These are phyloP conservation scores for Picea glauca DNA, from an alignment of 75 land plant species.

Conservation along the genomic window DNA sequence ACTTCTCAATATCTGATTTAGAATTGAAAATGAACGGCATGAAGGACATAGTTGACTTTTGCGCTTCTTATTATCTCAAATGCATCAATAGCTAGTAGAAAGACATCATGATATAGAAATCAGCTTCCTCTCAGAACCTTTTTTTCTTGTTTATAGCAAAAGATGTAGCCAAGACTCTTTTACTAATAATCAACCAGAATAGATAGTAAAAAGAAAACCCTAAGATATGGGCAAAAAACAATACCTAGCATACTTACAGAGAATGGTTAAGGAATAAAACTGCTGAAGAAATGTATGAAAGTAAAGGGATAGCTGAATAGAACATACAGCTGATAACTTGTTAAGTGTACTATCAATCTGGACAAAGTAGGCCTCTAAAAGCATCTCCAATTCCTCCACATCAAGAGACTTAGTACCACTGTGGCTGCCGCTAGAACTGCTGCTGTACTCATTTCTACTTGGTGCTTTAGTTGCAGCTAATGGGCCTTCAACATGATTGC, in stretches of 20 bases:
- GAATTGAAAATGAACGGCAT: too few species aligned
- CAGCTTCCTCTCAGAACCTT: not conserved
- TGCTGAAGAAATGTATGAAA: not conserved
- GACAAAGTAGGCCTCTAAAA: constrained; percentile 90
- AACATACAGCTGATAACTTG: constrained; percentile 60
- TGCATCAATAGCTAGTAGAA: too few species aligned
- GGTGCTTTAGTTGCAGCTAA: not conserved
- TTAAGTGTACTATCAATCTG: constrained; percentile 83
- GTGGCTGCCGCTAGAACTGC: constrained; percentile 38
- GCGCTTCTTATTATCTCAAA: too few species aligned
- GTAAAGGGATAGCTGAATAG: not conserved
- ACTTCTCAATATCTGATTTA: too few species aligned
- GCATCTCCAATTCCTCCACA: constrained; percentile 92
- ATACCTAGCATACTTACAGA: not conserved
- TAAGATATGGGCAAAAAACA: not conserved
- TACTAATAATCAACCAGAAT: not conserved
- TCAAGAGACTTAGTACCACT: constrained; percentile 54
- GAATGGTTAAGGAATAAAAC: not conserved
- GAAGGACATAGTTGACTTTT: too few species aligned
- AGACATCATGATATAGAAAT: not conserved
- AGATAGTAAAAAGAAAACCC: not conserved
- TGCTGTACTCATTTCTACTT: constrained; percentile 32
- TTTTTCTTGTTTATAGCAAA: not conserved
- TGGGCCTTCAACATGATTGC: constrained; percentile 16
- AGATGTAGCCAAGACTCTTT: not conserved